phyloP scores from a whole-genome alignment of 176 grass and related monocot genomes.

The Thalia dealbata region DNA sequence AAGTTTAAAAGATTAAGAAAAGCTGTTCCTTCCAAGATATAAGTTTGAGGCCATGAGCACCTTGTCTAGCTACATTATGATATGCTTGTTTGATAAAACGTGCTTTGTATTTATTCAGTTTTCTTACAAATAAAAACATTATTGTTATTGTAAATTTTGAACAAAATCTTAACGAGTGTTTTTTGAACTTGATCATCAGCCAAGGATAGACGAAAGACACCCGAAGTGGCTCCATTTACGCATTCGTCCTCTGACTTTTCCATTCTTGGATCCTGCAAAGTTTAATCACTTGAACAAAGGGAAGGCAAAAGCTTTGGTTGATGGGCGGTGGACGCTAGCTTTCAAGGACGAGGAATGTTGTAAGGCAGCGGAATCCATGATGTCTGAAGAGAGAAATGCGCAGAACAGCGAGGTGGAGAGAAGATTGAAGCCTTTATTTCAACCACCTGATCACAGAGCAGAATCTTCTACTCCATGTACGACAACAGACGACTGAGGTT shows the following conservation, averaged over 20 bases:
- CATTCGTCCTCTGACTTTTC: conserved; percentile 64
- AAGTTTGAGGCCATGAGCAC: too few relatives aligned
- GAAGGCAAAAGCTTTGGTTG: conserved; percentile 69
- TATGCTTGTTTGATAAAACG: too few relatives aligned
- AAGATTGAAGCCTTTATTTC: conserved; percentile 50
- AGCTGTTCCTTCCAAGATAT: too few relatives aligned
- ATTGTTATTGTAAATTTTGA: neutral
- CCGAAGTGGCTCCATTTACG: conserved; percentile 86
- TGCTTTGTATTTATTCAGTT: neutral
- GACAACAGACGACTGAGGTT: neutral
- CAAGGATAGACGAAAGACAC: conserved; percentile 72
- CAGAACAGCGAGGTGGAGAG: conserved; percentile 40
- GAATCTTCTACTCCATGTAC: neutral
- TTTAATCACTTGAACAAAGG: conserved; percentile 35
- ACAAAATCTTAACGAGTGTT: neutral
- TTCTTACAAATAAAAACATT: neutral
- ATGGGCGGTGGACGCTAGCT: conserved; percentile 95
- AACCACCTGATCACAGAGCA: conserved; percentile 14
- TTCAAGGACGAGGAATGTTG: conserved; percentile 70
- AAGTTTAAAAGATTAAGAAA: too few relatives aligned
- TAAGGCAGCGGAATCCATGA: conserved; percentile 55
- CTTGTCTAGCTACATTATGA: too few relatives aligned
- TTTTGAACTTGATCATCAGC: conserved; percentile 48
- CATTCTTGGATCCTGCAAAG: conserved; percentile 73
- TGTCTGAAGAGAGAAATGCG: conserved; percentile 53